Base-by-base conservation (phyloP, 768 basidiomycete genomes). In the Mycena filopes region DNA sequence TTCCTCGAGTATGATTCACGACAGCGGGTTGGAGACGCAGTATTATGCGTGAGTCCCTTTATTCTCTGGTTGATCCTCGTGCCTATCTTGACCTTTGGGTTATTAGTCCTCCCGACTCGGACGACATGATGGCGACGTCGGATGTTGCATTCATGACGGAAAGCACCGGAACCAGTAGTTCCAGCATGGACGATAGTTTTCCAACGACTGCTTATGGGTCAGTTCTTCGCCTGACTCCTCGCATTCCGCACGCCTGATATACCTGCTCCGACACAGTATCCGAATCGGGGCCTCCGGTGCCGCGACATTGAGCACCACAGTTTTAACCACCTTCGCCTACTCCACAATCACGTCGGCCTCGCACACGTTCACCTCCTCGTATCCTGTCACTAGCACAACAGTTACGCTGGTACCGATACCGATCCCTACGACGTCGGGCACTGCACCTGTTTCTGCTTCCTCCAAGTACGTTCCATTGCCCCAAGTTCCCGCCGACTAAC, bases 231-330 rank as follows among this genome's bases (percentile, higher is more conserved):
- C 21, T 6, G 29, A 2, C n/a, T 28, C n/a, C n/a, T n/a, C n/a
- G n/a, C n/a, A n/a, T n/a, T n/a, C n/a, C n/a, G n/a, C n/a, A n/a
- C n/a, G n/a, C n/a, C 25, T 56, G 7, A 56, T 21, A 40, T 26
- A 2, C 21, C 18, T 20, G 18, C 29, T 38, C 36, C n/a, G n/a
- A n/a, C 6, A 33, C 23, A 60, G 58, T 16, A 50, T 60, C 20
- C 47, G 58, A 40, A 60, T 60, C 28, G 58, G 58, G 7, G 48
- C 49, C 40, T 50, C 58, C 28, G 58, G 3, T 20, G 29, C 20
- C 21, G n/a, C 59, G n/a, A 60, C 49, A 11, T n/a, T 53, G 0
- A 60, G 59, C 20, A 60, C 59, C 29, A 20, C 21, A 7, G 49
- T 60, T 8, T 42, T 45, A n/a, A 53, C 59, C 5, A 53, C 59